These are phyloP conservation scores for Isatis lusitanica DNA, from an alignment of 441 rosid genomes.

Conservation along the genomic window DNA sequence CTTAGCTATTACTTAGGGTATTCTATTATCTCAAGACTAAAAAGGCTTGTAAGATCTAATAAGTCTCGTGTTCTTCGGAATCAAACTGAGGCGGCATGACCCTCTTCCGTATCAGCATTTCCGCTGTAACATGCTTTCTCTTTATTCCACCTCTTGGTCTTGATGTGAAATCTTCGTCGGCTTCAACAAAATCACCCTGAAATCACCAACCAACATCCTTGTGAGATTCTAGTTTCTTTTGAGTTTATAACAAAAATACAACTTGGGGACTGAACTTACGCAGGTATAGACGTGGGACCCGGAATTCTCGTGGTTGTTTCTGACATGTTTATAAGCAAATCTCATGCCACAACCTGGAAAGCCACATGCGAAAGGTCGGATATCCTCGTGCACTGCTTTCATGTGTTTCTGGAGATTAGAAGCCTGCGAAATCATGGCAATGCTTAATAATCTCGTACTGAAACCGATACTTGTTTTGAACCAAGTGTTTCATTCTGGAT, in stretches of 20 bases:
- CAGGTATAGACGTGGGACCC: constrained; percentile 55
- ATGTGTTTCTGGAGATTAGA: constrained; percentile 69
- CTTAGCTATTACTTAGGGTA: neutral
- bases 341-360: constrained; percentile 65
- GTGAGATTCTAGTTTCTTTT: neutral
- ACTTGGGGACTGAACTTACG: constrained; percentile 42
- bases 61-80: constrained; percentile 13
- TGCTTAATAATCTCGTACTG: neutral
- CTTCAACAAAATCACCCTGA: constrained; percentile 81
- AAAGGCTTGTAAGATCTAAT: neutral
- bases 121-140: constrained; percentile 61
- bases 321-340: constrained; percentile 80
- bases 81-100: constrained; percentile 41
- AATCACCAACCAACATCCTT: constrained; percentile 8
- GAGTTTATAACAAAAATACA: neutral
- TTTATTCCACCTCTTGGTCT: constrained; percentile 87
- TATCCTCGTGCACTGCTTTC: constrained; percentile 65
- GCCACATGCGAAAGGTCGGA: constrained; percentile 61
- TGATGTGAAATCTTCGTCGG: constrained; percentile 61
- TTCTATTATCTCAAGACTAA: neutral
- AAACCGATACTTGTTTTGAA: neutral
- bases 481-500: neutral
- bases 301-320: constrained; percentile 77
- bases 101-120: constrained; percentile 65
- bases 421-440: constrained; percentile 42